Conservation (phyloP, 768 basidiomycete genomes). For the Phallus indusiatus region DNA sequence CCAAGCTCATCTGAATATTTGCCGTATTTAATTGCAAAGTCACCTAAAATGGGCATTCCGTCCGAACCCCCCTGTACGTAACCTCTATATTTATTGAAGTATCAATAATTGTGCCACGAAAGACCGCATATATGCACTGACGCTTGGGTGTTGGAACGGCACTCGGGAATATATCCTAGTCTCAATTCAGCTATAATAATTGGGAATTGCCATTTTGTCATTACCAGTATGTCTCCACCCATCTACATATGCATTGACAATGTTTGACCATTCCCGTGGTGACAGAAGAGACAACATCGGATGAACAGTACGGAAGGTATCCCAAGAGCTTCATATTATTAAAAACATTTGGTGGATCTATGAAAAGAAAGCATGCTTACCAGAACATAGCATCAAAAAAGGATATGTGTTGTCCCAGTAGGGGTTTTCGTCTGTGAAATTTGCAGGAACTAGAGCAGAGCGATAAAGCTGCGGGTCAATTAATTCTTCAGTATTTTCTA, state of each 20-base stretch:
- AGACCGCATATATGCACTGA: constrained; percentile 10
- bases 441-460: constrained; percentile 40
- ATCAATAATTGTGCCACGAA: not conserved
- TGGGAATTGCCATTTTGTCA: not conserved
- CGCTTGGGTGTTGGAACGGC: constrained; percentile 41
- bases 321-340: constrained; percentile 34
- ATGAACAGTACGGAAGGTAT: constrained; percentile 44
- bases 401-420: constrained; percentile 38
- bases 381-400: constrained; percentile 46
- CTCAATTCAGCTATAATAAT: not conserved
- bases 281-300: constrained; percentile 37
- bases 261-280: constrained; percentile 37
- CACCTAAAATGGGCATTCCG: constrained; percentile 44
- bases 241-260: constrained; percentile 40
- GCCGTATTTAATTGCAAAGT: constrained; percentile 41
- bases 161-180: constrained; percentile 40
- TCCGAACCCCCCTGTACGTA: constrained; percentile 42
- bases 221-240: constrained; percentile 40
- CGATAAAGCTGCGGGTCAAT: constrained; percentile 33
- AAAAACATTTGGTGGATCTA: not conserved
- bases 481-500: not conserved
- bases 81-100: constrained; percentile 24
- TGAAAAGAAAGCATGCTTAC: constrained; percentile 18
- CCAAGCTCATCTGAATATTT: constrained; percentile 28
- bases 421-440: constrained; percentile 40